A percentile compares a stretch with the other conserved stretches of the same genome.
Evolutionary conservation across 306 rosid species (phyloP).

Genomic region (Quercus rubra): DNA sequence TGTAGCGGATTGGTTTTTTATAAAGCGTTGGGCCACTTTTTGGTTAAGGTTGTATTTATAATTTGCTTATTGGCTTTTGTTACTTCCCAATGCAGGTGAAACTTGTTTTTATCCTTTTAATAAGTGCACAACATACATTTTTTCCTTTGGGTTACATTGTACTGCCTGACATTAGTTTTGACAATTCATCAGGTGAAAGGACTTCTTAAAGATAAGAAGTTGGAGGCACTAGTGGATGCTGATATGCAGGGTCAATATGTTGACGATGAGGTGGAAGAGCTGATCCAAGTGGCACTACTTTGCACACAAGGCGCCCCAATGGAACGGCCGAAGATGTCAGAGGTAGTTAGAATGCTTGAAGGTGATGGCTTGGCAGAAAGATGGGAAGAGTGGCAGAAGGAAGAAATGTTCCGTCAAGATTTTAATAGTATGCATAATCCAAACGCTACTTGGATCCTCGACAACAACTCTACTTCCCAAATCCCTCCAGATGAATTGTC

Average conservation of each 20-base stretch:
- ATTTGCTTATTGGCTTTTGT: too few species aligned
- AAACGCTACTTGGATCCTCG: slow-evolving; percentile 55
- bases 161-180: slow-evolving; percentile 15
- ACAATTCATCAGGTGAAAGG: slow-evolving; percentile 75
- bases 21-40: too few species aligned
- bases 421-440: slow-evolving; percentile 41
- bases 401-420: slow-evolving; percentile 69
- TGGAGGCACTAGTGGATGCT: slow-evolving; percentile 72
- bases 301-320: slow-evolving; percentile 79
- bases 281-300: slow-evolving; percentile 79
- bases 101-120: too few species aligned
- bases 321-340: slow-evolving; percentile 95
- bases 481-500: slow-evolving; percentile 75
- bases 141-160: background rate
- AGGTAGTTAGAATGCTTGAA: slow-evolving; percentile 93
- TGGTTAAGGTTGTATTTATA: too few species aligned
- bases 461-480: slow-evolving; percentile 59
- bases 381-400: slow-evolving; percentile 95
- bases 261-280: slow-evolving; percentile 64
- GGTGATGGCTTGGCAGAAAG: slow-evolving; percentile 87
- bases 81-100: too few species aligned
- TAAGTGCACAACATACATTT: too few species aligned
- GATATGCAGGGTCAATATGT: slow-evolving; percentile 63
- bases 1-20: too few species aligned
- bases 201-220: slow-evolving; percentile 61